Evolutionary conservation across 768 basidiomycete species (phyloP).

Genomic region (Tylopilus vinaceipallidus): DNA sequence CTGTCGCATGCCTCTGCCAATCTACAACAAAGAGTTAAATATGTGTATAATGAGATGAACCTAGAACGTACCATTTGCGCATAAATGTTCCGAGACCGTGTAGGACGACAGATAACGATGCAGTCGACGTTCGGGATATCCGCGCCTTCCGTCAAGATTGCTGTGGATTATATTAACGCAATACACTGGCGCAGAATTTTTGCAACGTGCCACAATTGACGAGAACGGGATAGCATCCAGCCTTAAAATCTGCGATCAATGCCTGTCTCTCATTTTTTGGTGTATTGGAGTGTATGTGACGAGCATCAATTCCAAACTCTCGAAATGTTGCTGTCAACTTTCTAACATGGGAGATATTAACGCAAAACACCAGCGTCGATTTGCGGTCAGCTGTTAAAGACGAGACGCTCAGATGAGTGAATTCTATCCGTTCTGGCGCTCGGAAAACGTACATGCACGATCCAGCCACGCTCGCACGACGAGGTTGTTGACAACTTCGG

Average conservation of each 20-base stretch:
- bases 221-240: constrained; percentile 77
- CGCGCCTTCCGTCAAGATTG: constrained; percentile 89
- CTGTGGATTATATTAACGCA: constrained; percentile 28
- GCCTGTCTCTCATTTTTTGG: constrained; percentile 59
- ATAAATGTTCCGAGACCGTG: constrained; percentile 84
- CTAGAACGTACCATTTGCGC: constrained; percentile 76
- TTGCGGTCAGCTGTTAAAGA: constrained; percentile 52
- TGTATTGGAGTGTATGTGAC: constrained; percentile 73
- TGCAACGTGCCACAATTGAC: constrained; percentile 78
- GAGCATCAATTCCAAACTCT: constrained; percentile 76
- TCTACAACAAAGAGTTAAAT: constrained; percentile 44
- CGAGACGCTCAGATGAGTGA: background rate
- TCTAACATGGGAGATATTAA: constrained; percentile 77
- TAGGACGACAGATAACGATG: constrained; percentile 83
- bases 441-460: constrained; percentile 58
- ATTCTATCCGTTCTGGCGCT: background rate
- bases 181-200: no score
- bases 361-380: constrained; percentile 92
- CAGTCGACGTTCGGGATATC: constrained; percentile 97
- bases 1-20: constrained; percentile 88
- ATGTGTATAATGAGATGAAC: background rate
- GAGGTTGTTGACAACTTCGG: constrained; percentile 69
- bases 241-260: constrained; percentile 64
- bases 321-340: constrained; percentile 73
- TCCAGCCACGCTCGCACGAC: constrained; percentile 86